A percentile compares a stretch with the other conserved stretches of the same genome.
Conservation (phyloP, 2,329 filamentous ascomycete genomes). For the Microthyrium microscopicum region DNA sequence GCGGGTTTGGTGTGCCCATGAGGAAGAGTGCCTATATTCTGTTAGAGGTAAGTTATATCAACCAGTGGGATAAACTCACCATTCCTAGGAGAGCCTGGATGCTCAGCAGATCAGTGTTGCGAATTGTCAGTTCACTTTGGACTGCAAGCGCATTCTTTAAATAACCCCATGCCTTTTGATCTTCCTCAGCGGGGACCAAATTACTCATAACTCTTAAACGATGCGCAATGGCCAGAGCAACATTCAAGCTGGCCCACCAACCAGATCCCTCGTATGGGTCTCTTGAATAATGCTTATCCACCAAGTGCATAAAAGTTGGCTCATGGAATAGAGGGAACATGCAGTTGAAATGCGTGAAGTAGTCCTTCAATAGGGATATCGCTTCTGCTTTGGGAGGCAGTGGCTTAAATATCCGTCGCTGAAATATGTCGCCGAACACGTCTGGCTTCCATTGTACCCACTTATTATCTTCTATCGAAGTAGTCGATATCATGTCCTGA, state of each 20-base stretch:
- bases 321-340: slow-evolving; percentile 97
- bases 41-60: slow-evolving; percentile 8
- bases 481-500: slow-evolving; percentile 83
- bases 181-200: slow-evolving; percentile 74
- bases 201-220: slow-evolving; percentile 91
- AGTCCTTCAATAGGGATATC: slow-evolving; percentile 75
- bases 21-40: slow-evolving; percentile 55
- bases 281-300: slow-evolving; percentile 81
- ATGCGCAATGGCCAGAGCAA: slow-evolving; percentile 83
- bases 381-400: slow-evolving; percentile 78
- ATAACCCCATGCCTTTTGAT: slow-evolving; percentile 87
- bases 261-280: slow-evolving; percentile 90
- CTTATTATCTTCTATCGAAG: slow-evolving; percentile 76
- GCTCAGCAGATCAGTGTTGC: slow-evolving; percentile 86
- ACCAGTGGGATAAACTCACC: slow-evolving; percentile 23
- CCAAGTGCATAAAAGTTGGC: slow-evolving; percentile 94
- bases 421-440: slow-evolving; percentile 84
- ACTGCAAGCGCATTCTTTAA: slow-evolving; percentile 94
- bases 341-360: slow-evolving; percentile 97
- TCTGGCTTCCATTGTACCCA: slow-evolving; percentile 99
- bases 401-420: slow-evolving; percentile 64
- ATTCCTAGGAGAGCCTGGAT: slow-evolving; percentile 90
- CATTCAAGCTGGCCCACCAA: slow-evolving; percentile 97
- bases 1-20: slow-evolving; percentile 90
- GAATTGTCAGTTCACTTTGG: slow-evolving; percentile 82